phyloP scores from a whole-genome alignment of 805 yeast genomes.

The Teunomyces barrocoloradensis region DNA sequence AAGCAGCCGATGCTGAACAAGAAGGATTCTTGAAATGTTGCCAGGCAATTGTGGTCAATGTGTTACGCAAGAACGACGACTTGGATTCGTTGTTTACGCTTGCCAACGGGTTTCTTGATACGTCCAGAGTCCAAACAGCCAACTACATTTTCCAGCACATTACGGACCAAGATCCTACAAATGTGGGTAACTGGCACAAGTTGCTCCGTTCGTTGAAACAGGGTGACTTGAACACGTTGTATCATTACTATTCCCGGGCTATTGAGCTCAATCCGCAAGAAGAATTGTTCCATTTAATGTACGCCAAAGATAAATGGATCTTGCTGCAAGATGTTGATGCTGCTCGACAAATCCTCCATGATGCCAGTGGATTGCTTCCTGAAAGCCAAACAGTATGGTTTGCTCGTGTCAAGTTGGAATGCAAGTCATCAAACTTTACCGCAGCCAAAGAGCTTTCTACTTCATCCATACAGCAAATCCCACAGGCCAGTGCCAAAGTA shows the following conservation, averaged over 20 bases:
- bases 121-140: slow-evolving; percentile 30
- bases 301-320: slow-evolving; percentile 68
- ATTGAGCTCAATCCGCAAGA: slow-evolving; percentile 46
- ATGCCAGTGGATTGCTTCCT: slow-evolving; percentile 46
- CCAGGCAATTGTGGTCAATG: slow-evolving; percentile 48
- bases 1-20: slow-evolving; percentile 53
- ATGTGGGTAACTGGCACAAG: slow-evolving; percentile 48
- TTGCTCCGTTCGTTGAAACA: slow-evolving; percentile 34
- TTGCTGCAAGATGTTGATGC: slow-evolving; percentile 43
- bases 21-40: slow-evolving; percentile 48
- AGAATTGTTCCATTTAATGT: slow-evolving; percentile 60
- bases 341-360: slow-evolving; percentile 53
- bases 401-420: slow-evolving; percentile 68
- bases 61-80: slow-evolving; percentile 30
- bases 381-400: slow-evolving; percentile 59
- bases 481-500: slow-evolving; percentile 40
- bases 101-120: slow-evolving; percentile 20
- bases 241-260: slow-evolving; percentile 50
- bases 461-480: slow-evolving; percentile 23
- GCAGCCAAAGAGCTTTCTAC: slow-evolving; percentile 41
- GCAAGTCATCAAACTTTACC: slow-evolving; percentile 37
- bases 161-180: slow-evolving; percentile 46
- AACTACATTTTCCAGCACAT: slow-evolving; percentile 48
- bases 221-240: slow-evolving; percentile 26
- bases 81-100: slow-evolving; percentile 19